Evolutionary conservation across 2,329 filamentous ascomycete species (phyloP).

Genomic region (Seiridium cupressi): DNA sequence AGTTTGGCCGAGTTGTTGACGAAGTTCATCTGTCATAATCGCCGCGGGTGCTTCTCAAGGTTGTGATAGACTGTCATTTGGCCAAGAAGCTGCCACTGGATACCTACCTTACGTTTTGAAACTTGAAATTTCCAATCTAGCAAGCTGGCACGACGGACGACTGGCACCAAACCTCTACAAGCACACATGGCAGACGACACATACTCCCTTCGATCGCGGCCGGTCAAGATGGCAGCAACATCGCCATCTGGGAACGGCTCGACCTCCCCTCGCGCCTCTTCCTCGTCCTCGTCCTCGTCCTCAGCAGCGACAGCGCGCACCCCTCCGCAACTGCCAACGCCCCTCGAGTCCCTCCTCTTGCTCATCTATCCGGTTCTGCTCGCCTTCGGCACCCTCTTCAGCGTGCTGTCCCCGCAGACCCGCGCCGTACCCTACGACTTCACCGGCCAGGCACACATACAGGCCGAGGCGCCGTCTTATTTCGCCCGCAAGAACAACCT

Average conservation of each 20-base stretch:
- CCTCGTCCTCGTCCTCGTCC: neutral
- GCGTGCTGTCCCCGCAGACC: conserved; percentile 70
- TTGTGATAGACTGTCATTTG: no score
- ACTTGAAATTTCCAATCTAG: neutral
- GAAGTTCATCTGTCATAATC: no score
- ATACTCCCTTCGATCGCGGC: conserved; percentile 19
- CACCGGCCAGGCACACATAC: conserved; percentile 60
- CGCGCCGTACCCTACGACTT: conserved; percentile 63
- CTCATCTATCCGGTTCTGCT: conserved; percentile 75
- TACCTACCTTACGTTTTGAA: no score
- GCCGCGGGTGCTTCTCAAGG: no score
- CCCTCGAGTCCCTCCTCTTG: conserved; percentile 64
- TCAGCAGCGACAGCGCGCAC: conserved; percentile 31
- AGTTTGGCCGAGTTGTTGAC: no score
- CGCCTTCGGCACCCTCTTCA: conserved; percentile 78
- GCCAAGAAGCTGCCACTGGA: no score
- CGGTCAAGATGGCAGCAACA: conserved; percentile 19
- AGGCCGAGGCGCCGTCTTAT: conserved; percentile 68
- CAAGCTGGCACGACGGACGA: neutral
- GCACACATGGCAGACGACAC: conserved; percentile 17
- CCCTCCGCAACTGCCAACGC: conserved; percentile 66
- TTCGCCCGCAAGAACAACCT: conserved; percentile 93
- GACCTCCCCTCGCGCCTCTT: conserved; percentile 12
- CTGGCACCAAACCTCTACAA: neutral
- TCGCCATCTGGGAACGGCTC: conserved; percentile 8